phyloP scores from a whole-genome alignment of 2,329 filamentous ascomycete genomes.

The Stachybotrys elegans region DNA sequence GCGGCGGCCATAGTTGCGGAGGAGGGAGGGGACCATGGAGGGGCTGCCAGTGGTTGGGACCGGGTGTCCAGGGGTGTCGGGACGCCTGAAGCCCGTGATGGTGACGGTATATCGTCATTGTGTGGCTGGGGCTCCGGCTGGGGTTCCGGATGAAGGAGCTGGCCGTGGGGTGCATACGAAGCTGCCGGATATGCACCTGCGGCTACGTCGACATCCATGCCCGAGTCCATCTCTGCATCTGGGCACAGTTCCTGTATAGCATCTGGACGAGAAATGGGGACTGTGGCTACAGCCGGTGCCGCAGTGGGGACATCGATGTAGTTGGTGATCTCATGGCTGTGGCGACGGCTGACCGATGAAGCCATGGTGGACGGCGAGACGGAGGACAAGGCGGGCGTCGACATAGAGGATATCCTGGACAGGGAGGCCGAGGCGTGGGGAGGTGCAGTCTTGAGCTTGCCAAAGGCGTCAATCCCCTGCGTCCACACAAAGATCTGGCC shows the following conservation, averaged over 20 bases:
- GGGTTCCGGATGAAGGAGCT: not conserved
- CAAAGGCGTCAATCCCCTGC: slow-evolving; percentile 43
- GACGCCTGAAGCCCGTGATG: too few species aligned
- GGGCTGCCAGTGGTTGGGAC: not conserved
- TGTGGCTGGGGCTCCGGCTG: not conserved
- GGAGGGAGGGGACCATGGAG: not conserved
- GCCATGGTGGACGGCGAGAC: too few species aligned
- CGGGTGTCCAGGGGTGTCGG: too few species aligned
- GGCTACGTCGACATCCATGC: not conserved
- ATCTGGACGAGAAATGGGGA: not conserved
- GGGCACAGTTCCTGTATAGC: not conserved
- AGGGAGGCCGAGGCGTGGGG: too few species aligned
- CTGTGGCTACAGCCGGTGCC: not conserved
- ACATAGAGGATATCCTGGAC: too few species aligned
- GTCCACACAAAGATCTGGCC: slow-evolving; percentile 58
- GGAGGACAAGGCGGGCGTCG: too few species aligned
- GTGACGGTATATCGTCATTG: not conserved
- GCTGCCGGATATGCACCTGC: not conserved
- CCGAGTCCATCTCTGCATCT: not conserved
- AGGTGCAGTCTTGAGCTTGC: slow-evolving; percentile 36
- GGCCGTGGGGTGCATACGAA: not conserved
- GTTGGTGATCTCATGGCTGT: too few species aligned
- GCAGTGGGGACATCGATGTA: too few species aligned
- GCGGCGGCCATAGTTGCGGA: slow-evolving; percentile 18
- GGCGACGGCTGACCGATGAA: not conserved